These are phyloP conservation scores for Candida adriatica DNA, from an alignment of 805 yeast species.

Conservation along the genomic window DNA sequence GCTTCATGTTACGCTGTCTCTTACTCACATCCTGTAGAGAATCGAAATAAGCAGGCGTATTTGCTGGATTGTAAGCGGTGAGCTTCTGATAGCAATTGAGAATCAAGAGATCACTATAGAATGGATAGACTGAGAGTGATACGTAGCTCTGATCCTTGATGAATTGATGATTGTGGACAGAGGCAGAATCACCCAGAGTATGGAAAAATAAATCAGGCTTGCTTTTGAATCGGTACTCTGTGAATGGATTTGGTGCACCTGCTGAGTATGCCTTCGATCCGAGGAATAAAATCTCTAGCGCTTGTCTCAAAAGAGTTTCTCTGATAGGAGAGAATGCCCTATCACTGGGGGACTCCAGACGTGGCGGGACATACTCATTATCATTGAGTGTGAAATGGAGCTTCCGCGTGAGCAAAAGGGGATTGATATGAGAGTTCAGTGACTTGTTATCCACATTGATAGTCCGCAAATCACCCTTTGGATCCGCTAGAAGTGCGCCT, in stretches of 20 bases:
- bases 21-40: slow-evolving; percentile 45
- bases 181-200: slow-evolving; percentile 25
- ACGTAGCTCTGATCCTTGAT: slow-evolving; percentile 15
- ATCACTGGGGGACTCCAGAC: slow-evolving; percentile 29
- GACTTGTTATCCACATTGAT: slow-evolving; percentile 45
- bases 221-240: slow-evolving; percentile 20
- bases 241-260: slow-evolving; percentile 24
- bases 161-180: slow-evolving; percentile 19
- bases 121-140: slow-evolving; percentile 31
- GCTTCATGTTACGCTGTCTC: slow-evolving; percentile 37
- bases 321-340: slow-evolving; percentile 25
- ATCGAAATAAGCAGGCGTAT: slow-evolving; percentile 49
- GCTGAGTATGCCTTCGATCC: slow-evolving; percentile 29
- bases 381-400: slow-evolving; percentile 35
- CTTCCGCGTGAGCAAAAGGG: slow-evolving; percentile 40
- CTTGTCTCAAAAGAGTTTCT: slow-evolving; percentile 49
- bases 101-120: slow-evolving; percentile 43
- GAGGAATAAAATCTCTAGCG: slow-evolving; percentile 44
- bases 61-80: slow-evolving; percentile 34
- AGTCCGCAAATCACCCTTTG: slow-evolving; percentile 43
- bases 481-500: slow-evolving; percentile 51
- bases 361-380: slow-evolving; percentile 42
- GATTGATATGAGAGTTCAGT: slow-evolving; percentile 51
- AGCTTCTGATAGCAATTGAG: slow-evolving; percentile 40
- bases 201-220: slow-evolving; percentile 25